These are phyloP conservation scores for Aspergillus proliferans DNA, from an alignment of 2,329 filamentous ascomycete species.

Conservation along the genomic window DNA sequence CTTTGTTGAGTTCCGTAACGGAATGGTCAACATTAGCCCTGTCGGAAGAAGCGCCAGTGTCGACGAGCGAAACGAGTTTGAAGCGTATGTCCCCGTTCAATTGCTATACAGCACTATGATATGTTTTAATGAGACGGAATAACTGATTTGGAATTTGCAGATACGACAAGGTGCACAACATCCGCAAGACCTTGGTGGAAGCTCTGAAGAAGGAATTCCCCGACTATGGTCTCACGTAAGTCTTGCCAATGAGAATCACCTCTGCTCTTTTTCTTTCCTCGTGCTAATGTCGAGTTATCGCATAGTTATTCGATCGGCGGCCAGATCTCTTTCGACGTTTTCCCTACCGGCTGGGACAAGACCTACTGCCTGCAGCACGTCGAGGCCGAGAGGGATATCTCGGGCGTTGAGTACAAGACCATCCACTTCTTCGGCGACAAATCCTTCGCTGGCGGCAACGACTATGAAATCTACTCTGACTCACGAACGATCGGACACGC, in stretches of 20 bases:
- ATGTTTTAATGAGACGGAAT: neutral
- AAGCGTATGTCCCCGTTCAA: constrained; percentile 43
- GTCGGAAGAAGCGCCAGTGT: constrained; percentile 71
- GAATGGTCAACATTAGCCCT: constrained; percentile 62
- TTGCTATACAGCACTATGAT: neutral
- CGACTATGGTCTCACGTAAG: constrained; percentile 76
- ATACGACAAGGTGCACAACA: constrained; percentile 71
- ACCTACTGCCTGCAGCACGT: constrained; percentile 90
- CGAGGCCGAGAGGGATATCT: constrained; percentile 69
- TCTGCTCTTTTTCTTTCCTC: constrained; percentile 1
- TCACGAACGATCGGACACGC: constrained; percentile 75
- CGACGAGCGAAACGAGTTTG: constrained; percentile 74
- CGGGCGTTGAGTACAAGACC: constrained; percentile 61
- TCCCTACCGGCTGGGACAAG: constrained; percentile 97
- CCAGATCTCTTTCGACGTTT: constrained; percentile 97
- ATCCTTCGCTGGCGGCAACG: constrained; percentile 83
- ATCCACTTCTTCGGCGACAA: constrained; percentile 99
- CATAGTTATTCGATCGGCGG: constrained; percentile 84
- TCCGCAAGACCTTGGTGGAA: constrained; percentile 70
- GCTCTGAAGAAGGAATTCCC: constrained; percentile 74
- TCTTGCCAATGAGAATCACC: constrained; percentile 16
- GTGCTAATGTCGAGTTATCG: constrained; percentile 1
- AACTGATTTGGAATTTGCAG: constrained; percentile 17
- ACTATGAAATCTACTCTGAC: constrained; percentile 89
- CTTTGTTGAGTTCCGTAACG: constrained; percentile 61